phyloP scores from a whole-genome alignment of 768 basidiomycete genomes.

The Leccinum boreale region DNA sequence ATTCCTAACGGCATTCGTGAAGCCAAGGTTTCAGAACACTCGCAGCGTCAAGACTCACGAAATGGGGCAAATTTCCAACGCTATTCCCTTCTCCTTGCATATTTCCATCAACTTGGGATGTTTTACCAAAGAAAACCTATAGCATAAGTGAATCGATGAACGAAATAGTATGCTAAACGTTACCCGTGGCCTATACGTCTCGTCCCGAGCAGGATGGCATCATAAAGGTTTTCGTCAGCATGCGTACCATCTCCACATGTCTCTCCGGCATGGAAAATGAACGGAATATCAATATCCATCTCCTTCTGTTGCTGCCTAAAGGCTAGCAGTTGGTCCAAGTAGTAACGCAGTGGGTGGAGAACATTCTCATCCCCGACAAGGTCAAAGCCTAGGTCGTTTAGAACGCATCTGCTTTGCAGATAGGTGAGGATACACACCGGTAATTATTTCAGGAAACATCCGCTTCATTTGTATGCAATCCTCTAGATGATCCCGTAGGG shows the following conservation, averaged over 20 bases:
- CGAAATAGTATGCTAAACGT: neutral
- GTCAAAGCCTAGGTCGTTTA: constrained; percentile 58
- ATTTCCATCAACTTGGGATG: constrained; percentile 70
- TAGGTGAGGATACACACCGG: constrained; percentile 40
- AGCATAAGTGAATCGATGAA: neutral
- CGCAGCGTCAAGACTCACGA: constrained; percentile 48
- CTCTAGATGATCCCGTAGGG: constrained; percentile 63
- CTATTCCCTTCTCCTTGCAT: constrained; percentile 60
- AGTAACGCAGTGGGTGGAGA: constrained; percentile 56
- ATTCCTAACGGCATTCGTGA: constrained; percentile 44
- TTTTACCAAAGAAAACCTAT: constrained; percentile 70
- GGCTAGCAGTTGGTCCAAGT: constrained; percentile 54
- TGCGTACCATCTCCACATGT: constrained; percentile 72
- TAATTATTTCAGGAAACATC: constrained; percentile 69
- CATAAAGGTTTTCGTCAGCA: constrained; percentile 72
- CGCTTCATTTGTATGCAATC: constrained; percentile 74
- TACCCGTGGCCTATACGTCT: constrained; percentile 83
- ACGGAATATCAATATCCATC: constrained; percentile 58
- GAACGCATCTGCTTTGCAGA: neutral
- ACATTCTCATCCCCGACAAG: constrained; percentile 75
- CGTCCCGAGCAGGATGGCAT: constrained; percentile 74
- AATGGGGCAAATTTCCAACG: constrained; percentile 76
- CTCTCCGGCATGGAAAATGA: constrained; percentile 79
- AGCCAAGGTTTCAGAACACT: neutral
- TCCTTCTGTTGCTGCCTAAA: constrained; percentile 59